Conservation (phyloP, 169 alveolate species). For the Besnoitia besnoiti region DNA sequence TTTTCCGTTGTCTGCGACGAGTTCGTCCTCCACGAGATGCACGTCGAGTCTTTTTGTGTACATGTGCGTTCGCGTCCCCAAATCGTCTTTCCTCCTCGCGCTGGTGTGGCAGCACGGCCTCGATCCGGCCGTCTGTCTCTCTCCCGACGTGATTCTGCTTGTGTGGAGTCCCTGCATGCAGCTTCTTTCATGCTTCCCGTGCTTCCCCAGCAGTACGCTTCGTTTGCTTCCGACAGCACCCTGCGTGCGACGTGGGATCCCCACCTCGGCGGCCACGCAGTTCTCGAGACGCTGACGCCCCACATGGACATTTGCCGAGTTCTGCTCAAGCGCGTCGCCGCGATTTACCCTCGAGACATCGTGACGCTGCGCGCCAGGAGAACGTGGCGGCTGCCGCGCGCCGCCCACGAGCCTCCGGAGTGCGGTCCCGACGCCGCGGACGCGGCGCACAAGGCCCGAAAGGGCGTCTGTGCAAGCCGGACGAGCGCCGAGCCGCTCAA, state of each 20-base stretch:
- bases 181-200: constrained; percentile 61
- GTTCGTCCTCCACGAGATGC: not conserved
- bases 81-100: not conserved
- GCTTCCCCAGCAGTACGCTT: constrained; percentile 46
- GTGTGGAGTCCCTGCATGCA: not conserved
- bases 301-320: constrained; percentile 73
- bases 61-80: not conserved
- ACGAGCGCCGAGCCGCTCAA: not conserved
- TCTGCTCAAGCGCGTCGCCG: constrained; percentile 72
- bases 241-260: constrained; percentile 73
- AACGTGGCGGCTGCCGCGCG: constrained; percentile 46
- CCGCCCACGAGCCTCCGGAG: not conserved
- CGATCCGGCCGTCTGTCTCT: not conserved
- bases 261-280: constrained; percentile 64
- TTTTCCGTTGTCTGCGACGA: too few species aligned
- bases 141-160: not conserved
- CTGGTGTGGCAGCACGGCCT: not conserved
- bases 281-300: constrained; percentile 66
- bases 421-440: too few species aligned
- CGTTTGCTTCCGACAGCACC: constrained; percentile 65
- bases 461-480: not conserved
- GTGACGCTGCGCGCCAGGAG: constrained; percentile 72
- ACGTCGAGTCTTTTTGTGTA: too few species aligned
- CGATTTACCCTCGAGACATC: constrained; percentile 76
- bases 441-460: too few species aligned